These are phyloP conservation scores for Spirogloea muscicola DNA, from an alignment of 139 green algal genomes.

Conservation along the genomic window DNA sequence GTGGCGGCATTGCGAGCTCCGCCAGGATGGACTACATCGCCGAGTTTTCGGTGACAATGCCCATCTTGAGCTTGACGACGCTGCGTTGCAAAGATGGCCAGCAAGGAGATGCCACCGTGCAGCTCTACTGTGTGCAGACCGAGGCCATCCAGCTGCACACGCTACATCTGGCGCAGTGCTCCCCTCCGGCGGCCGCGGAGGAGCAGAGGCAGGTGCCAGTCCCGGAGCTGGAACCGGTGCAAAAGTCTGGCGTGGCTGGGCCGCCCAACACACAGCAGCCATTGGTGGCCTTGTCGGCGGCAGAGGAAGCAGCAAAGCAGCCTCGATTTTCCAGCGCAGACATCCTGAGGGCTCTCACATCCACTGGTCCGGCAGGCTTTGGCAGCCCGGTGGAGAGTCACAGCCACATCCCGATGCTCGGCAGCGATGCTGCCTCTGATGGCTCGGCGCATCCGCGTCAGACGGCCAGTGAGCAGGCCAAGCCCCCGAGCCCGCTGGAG, in stretches of 20 bases:
- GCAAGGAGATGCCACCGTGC: conserved; percentile 32
- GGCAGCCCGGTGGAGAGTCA: no score
- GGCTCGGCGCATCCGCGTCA: no score
- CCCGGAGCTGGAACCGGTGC: conserved; percentile 19
- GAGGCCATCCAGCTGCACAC: conserved; percentile 82
- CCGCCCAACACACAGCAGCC: no score
- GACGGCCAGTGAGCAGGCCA: no score
- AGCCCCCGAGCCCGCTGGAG: no score
- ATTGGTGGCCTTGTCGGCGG: conserved; percentile 2
- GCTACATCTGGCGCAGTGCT: conserved; percentile 58
- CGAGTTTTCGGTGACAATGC: conserved; percentile 66
- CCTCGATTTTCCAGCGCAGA: no score
- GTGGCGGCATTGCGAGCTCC: no score
- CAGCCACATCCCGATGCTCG: no score
- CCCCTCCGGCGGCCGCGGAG: conserved; percentile 16
- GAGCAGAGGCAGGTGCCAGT: conserved; percentile 3
- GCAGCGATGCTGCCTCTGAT: no score
- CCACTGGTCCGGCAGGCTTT: no score
- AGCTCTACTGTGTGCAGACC: conserved; percentile 70
- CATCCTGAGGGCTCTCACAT: no score
- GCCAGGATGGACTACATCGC: conserved; percentile 59
- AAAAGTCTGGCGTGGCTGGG: no score
- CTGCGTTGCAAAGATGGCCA: not conserved
- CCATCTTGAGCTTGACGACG: conserved; percentile 68
- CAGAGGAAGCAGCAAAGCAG: conserved; percentile 27